phyloP scores from a whole-genome alignment of 495 filamentous ascomycete species.

The Emericellopsis terricola region DNA sequence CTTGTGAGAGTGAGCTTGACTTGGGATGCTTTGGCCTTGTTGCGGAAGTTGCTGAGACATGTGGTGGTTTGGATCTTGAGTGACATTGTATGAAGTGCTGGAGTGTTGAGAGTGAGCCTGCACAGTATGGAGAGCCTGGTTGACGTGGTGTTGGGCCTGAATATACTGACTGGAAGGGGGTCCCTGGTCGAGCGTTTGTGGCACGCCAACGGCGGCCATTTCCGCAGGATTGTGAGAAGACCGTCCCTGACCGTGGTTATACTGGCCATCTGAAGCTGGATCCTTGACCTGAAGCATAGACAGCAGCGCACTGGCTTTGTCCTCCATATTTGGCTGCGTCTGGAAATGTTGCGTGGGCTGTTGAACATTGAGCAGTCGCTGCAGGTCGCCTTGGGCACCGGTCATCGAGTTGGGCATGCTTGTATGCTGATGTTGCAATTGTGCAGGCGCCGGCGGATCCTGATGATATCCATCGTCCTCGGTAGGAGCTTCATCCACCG shows the following conservation, averaged over 20 bases:
- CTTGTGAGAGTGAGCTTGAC: neutral
- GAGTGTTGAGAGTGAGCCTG: neutral
- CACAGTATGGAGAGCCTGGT: conserved; percentile 2
- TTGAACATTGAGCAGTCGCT: conserved; percentile 44
- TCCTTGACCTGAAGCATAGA: conserved; percentile 13
- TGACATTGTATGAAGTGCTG: neutral
- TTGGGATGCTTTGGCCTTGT: neutral
- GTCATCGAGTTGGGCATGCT: conserved; percentile 14
- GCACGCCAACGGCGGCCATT: no score
- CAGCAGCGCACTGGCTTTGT: conserved; percentile 16
- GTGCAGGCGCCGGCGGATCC: conserved; percentile 7
- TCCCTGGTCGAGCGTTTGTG: conserved; percentile 1
- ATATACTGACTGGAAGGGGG: conserved; percentile 18
- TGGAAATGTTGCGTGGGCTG: conserved; percentile 26
- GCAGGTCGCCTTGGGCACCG: conserved; percentile 44
- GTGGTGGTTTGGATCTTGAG: neutral
- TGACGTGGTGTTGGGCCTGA: conserved; percentile 6
- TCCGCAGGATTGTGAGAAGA: no score
- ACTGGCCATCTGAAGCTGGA: conserved; percentile 5
- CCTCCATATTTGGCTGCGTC: conserved; percentile 6
- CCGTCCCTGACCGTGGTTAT: conserved; percentile 8
- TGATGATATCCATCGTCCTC: conserved; percentile 21
- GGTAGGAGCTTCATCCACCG: conserved; percentile 18
- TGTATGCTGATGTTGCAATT: no score
- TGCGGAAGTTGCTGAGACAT: neutral